These are phyloP conservation scores for Cicer yamashitae DNA, from an alignment of 306 rosid genomes.

Conservation along the genomic window DNA sequence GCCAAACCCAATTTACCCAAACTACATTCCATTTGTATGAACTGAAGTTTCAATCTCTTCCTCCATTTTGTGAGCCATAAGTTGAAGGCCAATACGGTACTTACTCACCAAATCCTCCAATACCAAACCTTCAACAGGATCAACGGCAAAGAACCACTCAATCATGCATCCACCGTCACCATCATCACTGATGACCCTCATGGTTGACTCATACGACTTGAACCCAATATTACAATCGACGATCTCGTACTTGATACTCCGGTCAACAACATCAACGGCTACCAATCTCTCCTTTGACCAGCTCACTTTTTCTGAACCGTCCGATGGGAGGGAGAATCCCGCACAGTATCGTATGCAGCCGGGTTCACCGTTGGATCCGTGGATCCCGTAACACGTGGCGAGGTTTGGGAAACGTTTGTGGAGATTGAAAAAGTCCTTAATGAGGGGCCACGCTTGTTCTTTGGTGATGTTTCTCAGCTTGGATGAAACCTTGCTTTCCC, in stretches of 20 bases:
- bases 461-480: constrained; percentile 33
- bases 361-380: constrained; percentile 59
- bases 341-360: constrained; percentile 69
- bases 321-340: constrained; percentile 58
- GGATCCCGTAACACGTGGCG: constrained; percentile 56
- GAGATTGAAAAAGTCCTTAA: constrained; percentile 70
- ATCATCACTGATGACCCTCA: constrained; percentile 34
- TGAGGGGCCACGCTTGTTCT: constrained; percentile 57
- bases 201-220: constrained; percentile 48
- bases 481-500: constrained; percentile 56
- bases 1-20: background rate
- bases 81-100: constrained; percentile 49
- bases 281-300: constrained; percentile 70
- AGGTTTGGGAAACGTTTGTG: constrained; percentile 62
- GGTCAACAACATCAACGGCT: constrained; percentile 51
- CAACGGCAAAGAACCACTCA: constrained; percentile 60
- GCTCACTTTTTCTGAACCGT: constrained; percentile 18
- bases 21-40: background rate
- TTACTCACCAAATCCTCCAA: constrained; percentile 47
- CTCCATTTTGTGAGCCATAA: constrained; percentile 57
- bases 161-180: constrained; percentile 47
- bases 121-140: constrained; percentile 53
- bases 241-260: constrained; percentile 55
- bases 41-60: constrained; percentile 31
- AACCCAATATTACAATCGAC: constrained; percentile 67